Conservation (phyloP, 352 stramenopile species). For the Phytophthora fragariae region DNA sequence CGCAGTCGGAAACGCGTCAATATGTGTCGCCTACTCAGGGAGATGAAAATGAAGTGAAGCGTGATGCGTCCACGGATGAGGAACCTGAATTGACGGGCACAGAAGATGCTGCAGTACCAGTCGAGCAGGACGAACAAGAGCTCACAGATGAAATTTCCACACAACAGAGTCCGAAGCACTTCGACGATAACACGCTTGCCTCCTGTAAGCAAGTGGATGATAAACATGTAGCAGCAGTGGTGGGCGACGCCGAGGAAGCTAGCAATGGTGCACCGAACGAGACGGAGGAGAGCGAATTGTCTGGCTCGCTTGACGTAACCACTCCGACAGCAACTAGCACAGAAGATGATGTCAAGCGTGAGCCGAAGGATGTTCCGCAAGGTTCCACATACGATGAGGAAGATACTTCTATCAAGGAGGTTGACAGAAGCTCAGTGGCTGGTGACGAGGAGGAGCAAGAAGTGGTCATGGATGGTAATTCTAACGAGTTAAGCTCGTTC, state of each 20-base stretch:
- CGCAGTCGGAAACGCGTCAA: not conserved
- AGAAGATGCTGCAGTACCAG: not conserved
- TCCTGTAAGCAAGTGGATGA: not conserved
- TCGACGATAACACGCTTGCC: not conserved
- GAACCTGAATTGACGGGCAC: slow-evolving; percentile 12
- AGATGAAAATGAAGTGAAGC: slow-evolving; percentile 10
- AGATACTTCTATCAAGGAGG: not conserved
- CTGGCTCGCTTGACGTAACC: not conserved
- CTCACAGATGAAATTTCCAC: not conserved
- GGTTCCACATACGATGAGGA: not conserved
- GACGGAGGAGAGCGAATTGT: not conserved
- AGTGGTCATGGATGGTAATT: slow-evolving; percentile 1
- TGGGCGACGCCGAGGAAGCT: not conserved
- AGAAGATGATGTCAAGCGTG: slow-evolving; percentile 1
- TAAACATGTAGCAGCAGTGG: not conserved
- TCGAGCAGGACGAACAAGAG: not conserved
- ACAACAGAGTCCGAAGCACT: slow-evolving; percentile 3
- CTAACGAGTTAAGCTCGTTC: slow-evolving; percentile 20
- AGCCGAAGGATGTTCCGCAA: slow-evolving; percentile 14
- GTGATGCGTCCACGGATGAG: not conserved
- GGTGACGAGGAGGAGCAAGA: not conserved
- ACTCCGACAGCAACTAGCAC: not conserved
- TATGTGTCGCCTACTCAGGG: not conserved
- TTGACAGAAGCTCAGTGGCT: not conserved
- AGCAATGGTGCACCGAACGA: not conserved